Evolutionary conservation across 73 alveolate species (phyloP), one percentile per base, ranked within the genome.

Genomic region (Loxodes magnus): DNA sequence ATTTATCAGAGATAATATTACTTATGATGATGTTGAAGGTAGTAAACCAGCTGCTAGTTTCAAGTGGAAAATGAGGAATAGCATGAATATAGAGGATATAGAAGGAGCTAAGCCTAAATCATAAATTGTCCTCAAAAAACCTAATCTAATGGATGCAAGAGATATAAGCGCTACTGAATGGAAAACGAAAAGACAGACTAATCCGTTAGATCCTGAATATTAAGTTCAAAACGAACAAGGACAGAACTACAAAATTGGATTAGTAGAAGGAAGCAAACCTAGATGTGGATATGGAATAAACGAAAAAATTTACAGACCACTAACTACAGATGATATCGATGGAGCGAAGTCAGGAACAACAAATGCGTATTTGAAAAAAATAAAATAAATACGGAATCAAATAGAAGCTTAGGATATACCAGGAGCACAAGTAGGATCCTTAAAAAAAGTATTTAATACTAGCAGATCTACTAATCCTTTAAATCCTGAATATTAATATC

Each of bases 121-220:
- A 3, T 17, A 54, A 5, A 64, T 36, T 16, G 12, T 7, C 6
- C 69, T 68, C 19, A 50, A 63, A 43, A 27, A 63, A 42, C 61
- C 59, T 34, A 43, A 60, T 16, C 27, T 51, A n/a, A 70, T 46
- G 26, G 76, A 75, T 27, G 67, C 77, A 31, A 35, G 68, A 2
- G 90, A 75, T 37, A 62, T 75, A 20, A 69, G 76, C 3, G 42
- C 43, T 27, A 30, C 57, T 14, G 67, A 69, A 27, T 56, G 53
- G 14, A 59, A 35, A 35, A 39, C 73, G 25, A 42, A 23, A 20
- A 35, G 93, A 30, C 38, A 28, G 4, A 82, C 94, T 9, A 86
- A 86, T 58, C 97, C 97, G 4, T 56, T 86, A 30, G 66, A 58
- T 31, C 97, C 97, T 20, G 25, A 61, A 12, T 86, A 86, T 66